Conservation (phyloP, 176 grass and related monocot genomes). For the Bolboschoenus planiculmis region DNA sequence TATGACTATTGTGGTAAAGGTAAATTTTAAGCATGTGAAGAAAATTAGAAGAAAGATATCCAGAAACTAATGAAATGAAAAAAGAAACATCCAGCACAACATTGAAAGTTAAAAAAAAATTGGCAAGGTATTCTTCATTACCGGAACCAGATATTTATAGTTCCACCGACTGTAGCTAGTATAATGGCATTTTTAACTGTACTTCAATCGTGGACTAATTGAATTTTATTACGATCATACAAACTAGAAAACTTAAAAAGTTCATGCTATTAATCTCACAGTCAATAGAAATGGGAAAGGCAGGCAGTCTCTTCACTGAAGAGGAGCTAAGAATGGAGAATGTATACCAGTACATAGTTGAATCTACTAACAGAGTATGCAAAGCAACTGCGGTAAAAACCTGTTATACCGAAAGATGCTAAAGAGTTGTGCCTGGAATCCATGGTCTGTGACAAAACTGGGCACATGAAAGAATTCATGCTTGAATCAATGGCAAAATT, state of each 20-base stretch:
- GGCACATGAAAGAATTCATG: slow-evolving; percentile 28
- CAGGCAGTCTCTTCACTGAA: slow-evolving; percentile 39
- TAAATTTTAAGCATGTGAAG: not conserved
- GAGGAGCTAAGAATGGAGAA: slow-evolving; percentile 51
- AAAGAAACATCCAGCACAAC: not conserved
- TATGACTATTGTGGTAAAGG: not conserved
- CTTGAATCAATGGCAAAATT: slow-evolving; percentile 31
- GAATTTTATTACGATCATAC: not conserved
- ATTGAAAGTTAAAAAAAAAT: not conserved
- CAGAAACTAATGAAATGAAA: not conserved
- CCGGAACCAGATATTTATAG: not conserved
- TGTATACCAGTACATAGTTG: slow-evolving; percentile 70
- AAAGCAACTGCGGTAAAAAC: slow-evolving; percentile 46
- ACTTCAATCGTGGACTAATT: not conserved
- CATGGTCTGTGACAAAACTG: slow-evolving; percentile 24
- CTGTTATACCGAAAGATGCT: slow-evolving; percentile 34
- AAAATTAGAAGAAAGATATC: not conserved
- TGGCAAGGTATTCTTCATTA: not conserved
- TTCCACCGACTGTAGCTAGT: not conserved
- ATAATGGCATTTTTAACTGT: not conserved
- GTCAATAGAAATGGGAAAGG: slow-evolving; percentile 29
- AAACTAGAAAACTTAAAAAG: not conserved
- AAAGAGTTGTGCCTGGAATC: slow-evolving; percentile 40
- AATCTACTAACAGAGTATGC: slow-evolving; percentile 55
- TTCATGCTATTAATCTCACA: not conserved